Evolutionary conservation across 441 rosid species (phyloP).

Genomic region (Geranium incanum): DNA sequence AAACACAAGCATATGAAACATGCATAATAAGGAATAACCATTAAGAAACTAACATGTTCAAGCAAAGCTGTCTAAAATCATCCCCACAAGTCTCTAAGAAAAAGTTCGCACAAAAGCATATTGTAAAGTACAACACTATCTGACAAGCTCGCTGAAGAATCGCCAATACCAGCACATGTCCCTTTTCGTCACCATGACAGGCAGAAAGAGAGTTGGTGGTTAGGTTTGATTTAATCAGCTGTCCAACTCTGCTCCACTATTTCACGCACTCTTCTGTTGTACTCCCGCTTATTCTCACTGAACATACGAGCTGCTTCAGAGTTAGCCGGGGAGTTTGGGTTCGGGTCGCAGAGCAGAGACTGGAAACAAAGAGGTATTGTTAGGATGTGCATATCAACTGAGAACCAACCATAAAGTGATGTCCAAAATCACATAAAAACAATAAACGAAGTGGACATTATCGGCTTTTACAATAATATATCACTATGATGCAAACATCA

Average conservation of each 20-base stretch:
- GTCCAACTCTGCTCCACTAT: slow-evolving; percentile 53
- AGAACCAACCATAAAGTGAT: background rate
- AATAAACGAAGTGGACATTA: too few species aligned
- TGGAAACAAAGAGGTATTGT: slow-evolving; percentile 11
- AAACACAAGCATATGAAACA: slow-evolving; percentile 11
- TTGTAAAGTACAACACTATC: slow-evolving; percentile 9
- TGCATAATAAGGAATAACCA: background rate
- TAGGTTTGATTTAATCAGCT: slow-evolving; percentile 27
- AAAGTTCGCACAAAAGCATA: slow-evolving; percentile 18
- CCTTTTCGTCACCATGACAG: slow-evolving; percentile 7
- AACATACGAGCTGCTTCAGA: slow-evolving; percentile 47
- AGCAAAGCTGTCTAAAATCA: slow-evolving; percentile 8
- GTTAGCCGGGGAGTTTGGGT: slow-evolving; percentile 48
- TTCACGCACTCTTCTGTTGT: slow-evolving; percentile 43
- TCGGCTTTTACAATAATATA: background rate
- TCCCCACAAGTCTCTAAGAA: slow-evolving; percentile 1
- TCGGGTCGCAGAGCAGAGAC: slow-evolving; percentile 46
- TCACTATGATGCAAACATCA: background rate
- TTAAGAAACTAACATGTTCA: slow-evolving; percentile 16
- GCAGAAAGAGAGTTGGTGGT: slow-evolving; percentile 6
- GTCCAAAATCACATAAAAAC: background rate
- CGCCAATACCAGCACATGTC: slow-evolving; percentile 3
- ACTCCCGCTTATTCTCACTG: slow-evolving; percentile 44
- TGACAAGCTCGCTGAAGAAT: slow-evolving; percentile 1
- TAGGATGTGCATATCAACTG: background rate